phyloP scores from a whole-genome alignment of 306 rosid species.

The Vachellia collinsii region DNA sequence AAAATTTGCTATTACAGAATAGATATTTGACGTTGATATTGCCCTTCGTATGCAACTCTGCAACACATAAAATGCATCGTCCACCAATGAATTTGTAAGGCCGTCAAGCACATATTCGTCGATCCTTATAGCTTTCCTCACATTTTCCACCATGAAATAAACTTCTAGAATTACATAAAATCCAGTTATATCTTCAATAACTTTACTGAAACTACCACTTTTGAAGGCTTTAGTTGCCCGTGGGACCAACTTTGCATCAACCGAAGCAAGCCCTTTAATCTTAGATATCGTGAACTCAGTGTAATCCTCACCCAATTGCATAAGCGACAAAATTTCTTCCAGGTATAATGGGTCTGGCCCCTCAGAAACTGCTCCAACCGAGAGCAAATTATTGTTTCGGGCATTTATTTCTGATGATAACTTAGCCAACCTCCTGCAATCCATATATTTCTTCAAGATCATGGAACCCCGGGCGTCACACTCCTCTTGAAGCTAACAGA shows the following conservation, averaged over 20 bases:
- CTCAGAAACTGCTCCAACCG: slow-evolving; percentile 58
- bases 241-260: slow-evolving; percentile 64
- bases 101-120: slow-evolving; percentile 78
- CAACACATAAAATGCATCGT: slow-evolving; percentile 88
- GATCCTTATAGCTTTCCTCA: slow-evolving; percentile 65
- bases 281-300: slow-evolving; percentile 65
- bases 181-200: slow-evolving; percentile 80
- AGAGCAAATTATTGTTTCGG: slow-evolving; percentile 66
- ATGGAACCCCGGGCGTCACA: slow-evolving; percentile 89
- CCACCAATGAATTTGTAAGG: slow-evolving; percentile 97
- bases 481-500: slow-evolving; percentile 96
- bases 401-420: slow-evolving; percentile 85
- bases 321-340: slow-evolving; percentile 65
- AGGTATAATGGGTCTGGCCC: slow-evolving; percentile 66
- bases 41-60: slow-evolving; percentile 92
- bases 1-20: slow-evolving; percentile 83
- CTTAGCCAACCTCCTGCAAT: slow-evolving; percentile 71
- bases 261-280: slow-evolving; percentile 60
- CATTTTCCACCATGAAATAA: slow-evolving; percentile 77
- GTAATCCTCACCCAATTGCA: slow-evolving; percentile 75
- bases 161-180: slow-evolving; percentile 72
- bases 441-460: slow-evolving; percentile 91
- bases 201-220: slow-evolving; percentile 69
- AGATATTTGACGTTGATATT: slow-evolving; percentile 81
- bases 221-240: slow-evolving; percentile 66